A percentile compares a stretch with the other conserved stretches of the same genome.
Conservation (phyloP, 495 filamentous ascomycete species). For the Amniculicola lignicola region DNA sequence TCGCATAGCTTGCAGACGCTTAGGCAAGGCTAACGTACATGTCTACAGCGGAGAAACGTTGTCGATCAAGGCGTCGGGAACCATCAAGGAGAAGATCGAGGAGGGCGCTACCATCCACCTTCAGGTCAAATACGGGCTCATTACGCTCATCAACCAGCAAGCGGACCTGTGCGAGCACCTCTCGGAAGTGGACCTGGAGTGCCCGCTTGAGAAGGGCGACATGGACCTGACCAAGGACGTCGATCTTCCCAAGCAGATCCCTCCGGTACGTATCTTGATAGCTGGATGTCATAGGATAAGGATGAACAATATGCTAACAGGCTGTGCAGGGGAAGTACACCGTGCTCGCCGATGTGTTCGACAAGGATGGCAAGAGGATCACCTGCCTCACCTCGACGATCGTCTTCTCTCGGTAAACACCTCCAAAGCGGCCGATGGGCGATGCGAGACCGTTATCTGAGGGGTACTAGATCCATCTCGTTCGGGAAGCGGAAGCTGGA, state of each 20-base stretch:
- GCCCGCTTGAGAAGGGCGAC: constrained; percentile 76
- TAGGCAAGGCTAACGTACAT: no score
- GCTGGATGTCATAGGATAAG: neutral
- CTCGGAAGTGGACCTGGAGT: constrained; percentile 79
- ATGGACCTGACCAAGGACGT: constrained; percentile 73
- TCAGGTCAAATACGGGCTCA: constrained; percentile 89
- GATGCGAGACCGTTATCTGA: constrained; percentile 18
- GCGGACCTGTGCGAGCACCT: constrained; percentile 87
- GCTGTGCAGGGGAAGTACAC: constrained; percentile 74
- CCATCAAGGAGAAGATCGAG: constrained; percentile 62
- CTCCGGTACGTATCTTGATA: constrained; percentile 62
- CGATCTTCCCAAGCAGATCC: constrained; percentile 81
- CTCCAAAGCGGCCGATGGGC: neutral
- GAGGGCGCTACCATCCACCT: constrained; percentile 75
- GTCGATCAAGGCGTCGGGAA: constrained; percentile 72
- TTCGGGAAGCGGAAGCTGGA: constrained; percentile 29
- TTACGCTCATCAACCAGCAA: constrained; percentile 74
- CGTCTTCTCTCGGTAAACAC: constrained; percentile 47
- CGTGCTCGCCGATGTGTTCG: constrained; percentile 81
- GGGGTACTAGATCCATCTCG: constrained; percentile 19
- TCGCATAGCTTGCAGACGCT: neutral
- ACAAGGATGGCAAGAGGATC: constrained; percentile 62
- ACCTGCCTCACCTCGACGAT: constrained; percentile 77
- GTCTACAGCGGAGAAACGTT: constrained; percentile 71
- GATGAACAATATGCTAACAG: constrained; percentile 12